Percentiles rank a stretch among this genome's conserved stretches.
Evolutionary conservation across 2,329 filamentous ascomycete species (phyloP).

Genomic region (Aspergillus japonicus): DNA sequence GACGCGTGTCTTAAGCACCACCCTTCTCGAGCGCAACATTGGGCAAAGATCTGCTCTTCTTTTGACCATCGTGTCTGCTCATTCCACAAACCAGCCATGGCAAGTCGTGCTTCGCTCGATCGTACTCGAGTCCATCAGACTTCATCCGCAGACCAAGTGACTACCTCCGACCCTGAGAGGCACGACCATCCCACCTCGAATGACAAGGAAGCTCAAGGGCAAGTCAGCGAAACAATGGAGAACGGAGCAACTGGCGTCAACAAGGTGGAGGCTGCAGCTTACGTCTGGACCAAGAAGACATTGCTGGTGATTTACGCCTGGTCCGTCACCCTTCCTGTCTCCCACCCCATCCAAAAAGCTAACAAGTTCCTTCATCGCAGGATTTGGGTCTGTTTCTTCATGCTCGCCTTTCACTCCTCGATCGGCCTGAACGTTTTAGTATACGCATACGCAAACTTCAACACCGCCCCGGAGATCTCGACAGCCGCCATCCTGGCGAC

Average conservation of each 20-base stretch:
- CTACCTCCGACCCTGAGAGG: too few relatives aligned
- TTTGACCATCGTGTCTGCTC: neutral
- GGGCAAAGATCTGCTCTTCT: too few relatives aligned
- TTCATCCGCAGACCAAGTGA: too few relatives aligned
- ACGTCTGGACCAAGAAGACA: neutral
- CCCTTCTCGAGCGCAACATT: too few relatives aligned
- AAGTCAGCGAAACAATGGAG: neutral
- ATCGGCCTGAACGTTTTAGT: conserved; percentile 46
- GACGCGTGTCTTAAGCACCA: too few relatives aligned
- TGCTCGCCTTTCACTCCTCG: conserved; percentile 45
- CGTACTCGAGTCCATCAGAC: too few relatives aligned
- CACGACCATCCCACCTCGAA: neutral
- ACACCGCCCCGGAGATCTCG: conserved; percentile 49
- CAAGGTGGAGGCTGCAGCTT: conserved; percentile 2
- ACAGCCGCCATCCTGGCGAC: conserved; percentile 56
- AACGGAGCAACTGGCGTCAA: neutral
- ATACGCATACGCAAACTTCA: conserved; percentile 54
- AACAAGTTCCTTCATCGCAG: conserved; percentile 15
- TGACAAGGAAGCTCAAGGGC: neutral
- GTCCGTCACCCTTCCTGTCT: conserved; percentile 15
- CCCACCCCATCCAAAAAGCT: too few relatives aligned
- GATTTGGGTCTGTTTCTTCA: conserved; percentile 50
- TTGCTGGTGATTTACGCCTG: neutral
- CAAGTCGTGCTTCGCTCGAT: too few relatives aligned
- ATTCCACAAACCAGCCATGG: too few relatives aligned